A percentile compares a stretch with the other conserved stretches of the same genome.
These are phyloP conservation scores for Yarrowia keelungensis DNA, from an alignment of 805 yeast species.

Conservation along the genomic window DNA sequence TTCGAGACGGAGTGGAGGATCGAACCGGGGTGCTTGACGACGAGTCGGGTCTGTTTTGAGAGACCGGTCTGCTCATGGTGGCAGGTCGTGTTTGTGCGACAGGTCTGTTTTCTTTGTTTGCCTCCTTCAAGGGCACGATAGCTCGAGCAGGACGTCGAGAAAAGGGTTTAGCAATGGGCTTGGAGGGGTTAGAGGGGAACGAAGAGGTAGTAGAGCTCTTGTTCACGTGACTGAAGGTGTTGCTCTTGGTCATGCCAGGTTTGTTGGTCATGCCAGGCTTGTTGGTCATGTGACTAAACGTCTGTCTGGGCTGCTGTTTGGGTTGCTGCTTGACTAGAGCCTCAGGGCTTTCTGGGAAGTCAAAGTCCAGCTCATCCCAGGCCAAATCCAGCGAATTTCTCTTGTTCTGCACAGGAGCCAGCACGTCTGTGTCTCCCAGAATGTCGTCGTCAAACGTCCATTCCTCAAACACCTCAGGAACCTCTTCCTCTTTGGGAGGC, in stretches of 20 bases:
- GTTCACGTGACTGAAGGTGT: too few species aligned
- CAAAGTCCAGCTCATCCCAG: slow-evolving; percentile 9
- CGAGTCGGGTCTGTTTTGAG: background rate
- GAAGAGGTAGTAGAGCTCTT: background rate
- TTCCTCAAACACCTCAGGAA: slow-evolving; percentile 2
- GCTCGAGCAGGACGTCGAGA: slow-evolving; percentile 15
- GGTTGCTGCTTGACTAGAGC: background rate
- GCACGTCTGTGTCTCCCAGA: slow-evolving; percentile 1
- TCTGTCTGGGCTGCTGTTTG: too few species aligned
- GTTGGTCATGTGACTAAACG: too few species aligned
- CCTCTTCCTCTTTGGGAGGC: slow-evolving; percentile 7
- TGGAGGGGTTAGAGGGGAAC: background rate
- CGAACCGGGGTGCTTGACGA: background rate
- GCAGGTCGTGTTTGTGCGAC: too few species aligned
- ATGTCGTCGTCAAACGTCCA: slow-evolving; percentile 31
- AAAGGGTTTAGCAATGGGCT: slow-evolving; percentile 31
- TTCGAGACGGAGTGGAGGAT: slow-evolving; percentile 10
- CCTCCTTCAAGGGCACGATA: background rate
- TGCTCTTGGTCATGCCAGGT: too few species aligned
- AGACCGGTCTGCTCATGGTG: too few species aligned
- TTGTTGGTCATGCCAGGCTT: too few species aligned
- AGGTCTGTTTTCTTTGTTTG: background rate
- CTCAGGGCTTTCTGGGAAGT: background rate
- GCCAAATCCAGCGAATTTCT: slow-evolving; percentile 22
- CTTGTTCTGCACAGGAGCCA: background rate